These are phyloP conservation scores for Monosporascus sp. DNA, from an alignment of 2,329 filamentous ascomycete species.

Conservation along the genomic window DNA sequence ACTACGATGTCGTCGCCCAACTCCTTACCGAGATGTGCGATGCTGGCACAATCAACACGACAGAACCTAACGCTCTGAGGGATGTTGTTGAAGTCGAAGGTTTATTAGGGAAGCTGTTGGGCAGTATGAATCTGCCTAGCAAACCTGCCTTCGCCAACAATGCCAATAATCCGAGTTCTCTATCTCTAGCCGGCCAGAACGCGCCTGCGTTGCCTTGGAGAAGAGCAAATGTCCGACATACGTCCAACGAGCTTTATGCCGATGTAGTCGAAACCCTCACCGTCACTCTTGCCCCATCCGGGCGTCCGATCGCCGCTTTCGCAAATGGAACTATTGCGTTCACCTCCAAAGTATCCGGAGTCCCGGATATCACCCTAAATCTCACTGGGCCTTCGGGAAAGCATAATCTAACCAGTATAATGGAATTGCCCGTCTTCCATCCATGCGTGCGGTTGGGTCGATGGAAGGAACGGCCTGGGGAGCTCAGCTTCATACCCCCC, in stretches of 20 bases:
- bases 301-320: constrained; percentile 77
- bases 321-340: constrained; percentile 92
- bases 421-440: constrained; percentile 91
- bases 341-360: constrained; percentile 88
- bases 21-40: constrained; percentile 95
- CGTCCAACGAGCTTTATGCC: constrained; percentile 94
- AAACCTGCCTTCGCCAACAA: constrained; percentile 36
- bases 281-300: constrained; percentile 86
- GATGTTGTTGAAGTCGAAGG: constrained; percentile 91
- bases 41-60: constrained; percentile 80
- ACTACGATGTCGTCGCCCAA: constrained; percentile 92
- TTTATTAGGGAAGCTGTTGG: constrained; percentile 81
- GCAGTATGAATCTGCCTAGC: constrained; percentile 74
- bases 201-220: constrained; percentile 74
- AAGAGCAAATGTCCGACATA: constrained; percentile 86
- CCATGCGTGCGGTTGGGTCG: constrained; percentile 86
- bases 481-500: constrained; percentile 92
- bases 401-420: constrained; percentile 64
- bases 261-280: constrained; percentile 88
- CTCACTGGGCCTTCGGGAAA: constrained; percentile 78
- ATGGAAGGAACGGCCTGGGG: constrained; percentile 84
- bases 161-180: constrained; percentile 32
- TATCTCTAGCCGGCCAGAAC: constrained; percentile 39
- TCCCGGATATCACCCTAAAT: constrained; percentile 81
- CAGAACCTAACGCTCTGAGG: constrained; percentile 85